Conservation (phyloP, 108 stramenopile genomes). For the Nitzschia sp. region DNA sequence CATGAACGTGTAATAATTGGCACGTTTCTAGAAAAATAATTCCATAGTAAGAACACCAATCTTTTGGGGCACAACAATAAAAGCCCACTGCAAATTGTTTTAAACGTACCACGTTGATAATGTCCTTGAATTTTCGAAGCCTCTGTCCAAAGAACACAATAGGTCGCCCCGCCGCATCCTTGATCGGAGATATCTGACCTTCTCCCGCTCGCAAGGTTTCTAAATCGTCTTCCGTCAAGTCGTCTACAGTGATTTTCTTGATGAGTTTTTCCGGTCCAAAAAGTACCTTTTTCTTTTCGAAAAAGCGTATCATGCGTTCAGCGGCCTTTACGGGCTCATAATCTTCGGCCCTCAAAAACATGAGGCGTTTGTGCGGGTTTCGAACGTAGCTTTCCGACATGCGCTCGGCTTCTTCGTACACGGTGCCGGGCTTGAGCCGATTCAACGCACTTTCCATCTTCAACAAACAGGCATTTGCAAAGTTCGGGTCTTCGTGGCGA, state of each 20-base stretch:
- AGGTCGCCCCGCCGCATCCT: conserved; percentile 13
- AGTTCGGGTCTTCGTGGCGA: conserved; percentile 2
- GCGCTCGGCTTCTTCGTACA: conserved; percentile 10
- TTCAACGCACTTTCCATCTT: background rate
- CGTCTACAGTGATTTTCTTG: conserved; percentile 11
- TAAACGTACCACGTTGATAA: conserved; percentile 10
- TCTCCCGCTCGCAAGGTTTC: background rate
- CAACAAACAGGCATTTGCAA: background rate
- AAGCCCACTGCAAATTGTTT: too few relatives aligned
- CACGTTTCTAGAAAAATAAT: conserved; percentile 14
- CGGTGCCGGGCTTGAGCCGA: background rate
- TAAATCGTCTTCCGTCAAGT: conserved; percentile 9
- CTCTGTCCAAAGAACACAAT: conserved; percentile 1
- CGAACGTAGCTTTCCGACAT: conserved; percentile 8
- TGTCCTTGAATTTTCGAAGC: conserved; percentile 2
- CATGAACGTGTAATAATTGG: conserved; percentile 19
- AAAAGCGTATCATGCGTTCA: conserved; percentile 27
- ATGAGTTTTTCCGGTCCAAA: conserved; percentile 35
- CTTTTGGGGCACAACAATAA: background rate
- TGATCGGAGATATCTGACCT: conserved; percentile 11
- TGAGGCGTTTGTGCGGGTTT: conserved; percentile 23
- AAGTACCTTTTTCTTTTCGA: conserved; percentile 28
- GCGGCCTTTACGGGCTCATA: conserved; percentile 28
- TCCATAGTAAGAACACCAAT: background rate
- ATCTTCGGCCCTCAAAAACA: conserved; percentile 44